Evolutionary conservation across 495 filamentous ascomycete species (phyloP).

Genomic region (Xylaria telfairii): DNA sequence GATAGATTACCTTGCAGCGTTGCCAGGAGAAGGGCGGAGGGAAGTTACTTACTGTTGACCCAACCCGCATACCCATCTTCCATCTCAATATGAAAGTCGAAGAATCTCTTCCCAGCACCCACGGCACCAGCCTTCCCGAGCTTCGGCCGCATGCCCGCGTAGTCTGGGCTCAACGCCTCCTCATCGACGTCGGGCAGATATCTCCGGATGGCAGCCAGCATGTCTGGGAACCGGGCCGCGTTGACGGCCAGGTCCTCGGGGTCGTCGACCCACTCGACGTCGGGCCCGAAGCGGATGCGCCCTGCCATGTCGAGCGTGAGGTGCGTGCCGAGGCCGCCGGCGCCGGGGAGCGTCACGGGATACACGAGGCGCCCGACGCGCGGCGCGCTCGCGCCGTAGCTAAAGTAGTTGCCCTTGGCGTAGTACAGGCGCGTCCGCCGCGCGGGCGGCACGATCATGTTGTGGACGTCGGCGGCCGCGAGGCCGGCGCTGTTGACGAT

Average conservation of each 20-base stretch:
- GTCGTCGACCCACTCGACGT: conserved; percentile 86
- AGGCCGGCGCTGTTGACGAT: conserved; percentile 89
- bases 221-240: conserved; percentile 64
- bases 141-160: conserved; percentile 91
- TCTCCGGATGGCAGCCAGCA: conserved; percentile 72
- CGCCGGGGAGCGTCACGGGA: conserved; percentile 79
- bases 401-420: conserved; percentile 96
- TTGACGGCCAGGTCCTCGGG: conserved; percentile 51
- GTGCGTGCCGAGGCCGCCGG: conserved; percentile 89
- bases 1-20: background rate
- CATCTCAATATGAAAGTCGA: conserved; percentile 83
- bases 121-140: conserved; percentile 64
- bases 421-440: conserved; percentile 70
- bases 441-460: conserved; percentile 73
- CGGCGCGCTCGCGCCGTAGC: conserved; percentile 71
- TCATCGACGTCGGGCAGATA: conserved; percentile 79
- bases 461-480: conserved; percentile 75
- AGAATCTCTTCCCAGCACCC: conserved; percentile 66
- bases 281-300: conserved; percentile 88
- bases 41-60: conserved; percentile 65
- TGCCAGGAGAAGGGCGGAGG: background rate
- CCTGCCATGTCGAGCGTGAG: conserved; percentile 89
- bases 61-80: conserved; percentile 87
- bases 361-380: conserved; percentile 80
- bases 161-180: conserved; percentile 75